Percentiles rank a stretch among this genome's conserved stretches.
These are phyloP conservation scores for Solioccasus polychromus DNA, from an alignment of 768 basidiomycete genomes.

Conservation along the genomic window DNA sequence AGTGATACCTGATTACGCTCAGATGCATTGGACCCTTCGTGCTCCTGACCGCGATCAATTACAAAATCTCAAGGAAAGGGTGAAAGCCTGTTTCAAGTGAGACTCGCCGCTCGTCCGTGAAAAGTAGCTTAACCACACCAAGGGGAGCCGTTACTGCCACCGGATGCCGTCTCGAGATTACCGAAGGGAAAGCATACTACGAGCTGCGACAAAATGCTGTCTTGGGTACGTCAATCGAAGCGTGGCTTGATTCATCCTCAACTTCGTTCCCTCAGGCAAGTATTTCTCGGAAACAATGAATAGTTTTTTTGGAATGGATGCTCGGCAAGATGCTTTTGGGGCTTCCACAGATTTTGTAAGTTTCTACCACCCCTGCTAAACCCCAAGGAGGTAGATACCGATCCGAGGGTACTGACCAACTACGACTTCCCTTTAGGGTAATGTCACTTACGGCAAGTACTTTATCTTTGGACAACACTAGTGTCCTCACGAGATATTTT, in stretches of 20 bases:
- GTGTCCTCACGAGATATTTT: conserved; percentile 15
- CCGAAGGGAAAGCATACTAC: conserved; percentile 41
- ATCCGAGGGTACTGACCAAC: conserved; percentile 8
- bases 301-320: conserved; percentile 42
- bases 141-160: conserved; percentile 71
- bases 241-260: conserved; percentile 1
- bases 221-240: conserved; percentile 41
- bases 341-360: conserved; percentile 82
- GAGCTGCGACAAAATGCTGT: conserved; percentile 59
- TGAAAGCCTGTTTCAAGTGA: conserved; percentile 71
- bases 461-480: conserved; percentile 8
- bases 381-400: not conserved
- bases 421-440: conserved; percentile 49
- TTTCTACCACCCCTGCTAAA: too few species aligned
- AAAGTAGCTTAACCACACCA: conserved; percentile 9
- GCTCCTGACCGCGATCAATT: conserved; percentile 64
- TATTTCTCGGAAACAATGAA: conserved; percentile 49
- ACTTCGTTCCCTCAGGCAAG: conserved; percentile 38
- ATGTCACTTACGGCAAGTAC: conserved; percentile 62
- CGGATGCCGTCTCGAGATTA: conserved; percentile 49
- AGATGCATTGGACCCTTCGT: conserved; percentile 69
- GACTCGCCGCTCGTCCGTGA: conserved; percentile 19
- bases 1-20: conserved; percentile 86
- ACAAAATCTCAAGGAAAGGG: conserved; percentile 50
- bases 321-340: conserved; percentile 35